Percentiles rank a stretch among this genome's conserved stretches.
Conservation (phyloP, 2,329 filamentous ascomycete species). For the Verticillium klebahnii region DNA sequence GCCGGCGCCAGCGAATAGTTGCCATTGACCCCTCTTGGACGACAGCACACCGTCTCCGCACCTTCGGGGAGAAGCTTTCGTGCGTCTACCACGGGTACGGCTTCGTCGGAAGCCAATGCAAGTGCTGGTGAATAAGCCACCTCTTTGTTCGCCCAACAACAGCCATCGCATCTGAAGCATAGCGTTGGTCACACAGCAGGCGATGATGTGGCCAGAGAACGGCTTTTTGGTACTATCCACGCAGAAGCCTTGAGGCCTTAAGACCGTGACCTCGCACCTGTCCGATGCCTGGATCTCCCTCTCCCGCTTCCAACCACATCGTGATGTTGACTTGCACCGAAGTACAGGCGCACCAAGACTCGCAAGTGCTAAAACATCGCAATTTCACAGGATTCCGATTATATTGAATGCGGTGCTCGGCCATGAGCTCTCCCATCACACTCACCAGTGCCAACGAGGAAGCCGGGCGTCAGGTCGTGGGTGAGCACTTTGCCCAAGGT, state of each 20-base stretch:
- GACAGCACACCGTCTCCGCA: neutral
- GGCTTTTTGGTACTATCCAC: neutral
- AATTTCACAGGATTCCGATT: too few species aligned
- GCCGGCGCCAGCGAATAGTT: neutral
- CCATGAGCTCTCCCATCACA: neutral
- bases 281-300: too few species aligned
- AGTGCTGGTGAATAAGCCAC: neutral
- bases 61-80: neutral
- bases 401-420: too few species aligned
- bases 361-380: too few species aligned
- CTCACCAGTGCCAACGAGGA: neutral
- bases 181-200: neutral
- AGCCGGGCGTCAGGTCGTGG: neutral
- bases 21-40: too few species aligned
- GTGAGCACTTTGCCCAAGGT: neutral
- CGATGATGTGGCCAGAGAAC: neutral
- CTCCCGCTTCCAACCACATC: too few species aligned
- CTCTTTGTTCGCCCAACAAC: neutral
- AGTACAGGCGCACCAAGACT: too few species aligned
- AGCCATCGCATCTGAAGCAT: neutral
- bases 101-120: neutral
- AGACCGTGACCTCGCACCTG: too few species aligned
- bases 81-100: neutral
- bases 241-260: too few species aligned
- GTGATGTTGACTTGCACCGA: too few species aligned